Evolutionary conservation across 495 filamentous ascomycete species (phyloP), one percentile per base, ranked within the genome.

Genomic region (Physcia stellaris): DNA sequence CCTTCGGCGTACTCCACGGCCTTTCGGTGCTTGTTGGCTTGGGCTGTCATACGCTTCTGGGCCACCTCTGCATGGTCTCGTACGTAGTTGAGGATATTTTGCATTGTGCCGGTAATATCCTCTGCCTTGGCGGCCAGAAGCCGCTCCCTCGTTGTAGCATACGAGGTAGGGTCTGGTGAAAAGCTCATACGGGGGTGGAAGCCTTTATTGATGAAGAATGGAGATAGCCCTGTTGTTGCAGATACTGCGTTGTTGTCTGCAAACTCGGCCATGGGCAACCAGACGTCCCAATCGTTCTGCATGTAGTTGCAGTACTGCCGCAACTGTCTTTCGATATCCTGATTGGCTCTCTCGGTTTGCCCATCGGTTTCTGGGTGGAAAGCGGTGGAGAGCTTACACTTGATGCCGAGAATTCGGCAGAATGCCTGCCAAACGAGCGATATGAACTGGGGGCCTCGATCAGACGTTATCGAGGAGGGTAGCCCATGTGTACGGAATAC

Each of bases 351-450:
- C 27, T 63, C 52, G 0, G 52, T 59, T 21, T 59, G 46, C 0
- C 51, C 45, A 46, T 60, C 44, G 1, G 52, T 59, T 31, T 57
- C 27, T 0, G 53, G 47, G 23, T 63, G 45, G 22, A 45, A 52
- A 0, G 51, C 51, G 0, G 54, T 54, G 12, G 47, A 55, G 1
- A 20, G 24, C 41, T n/a, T n/a, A n/a, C n/a, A n/a, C n/a, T n/a
- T n/a, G n/a, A n/a, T n/a, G n/a, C n/a, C n/a, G n/a, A n/a, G n/a
- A n/a, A n/a, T n/a, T n/a, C n/a, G n/a, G n/a, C n/a, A n/a, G n/a
- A n/a, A n/a, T n/a, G n/a, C n/a, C n/a, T n/a, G n/a, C n/a, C n/a
- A n/a, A n/a, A n/a, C n/a, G n/a, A n/a, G n/a, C n/a, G n/a, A n/a
- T n/a, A n/a, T n/a, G n/a, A n/a, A n/a, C n/a, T n/a, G n/a, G n/a